Evolutionary conservation across 1,284 basidiomycete species (phyloP).

Genomic region (Sanghuangporus sanghuang): DNA sequence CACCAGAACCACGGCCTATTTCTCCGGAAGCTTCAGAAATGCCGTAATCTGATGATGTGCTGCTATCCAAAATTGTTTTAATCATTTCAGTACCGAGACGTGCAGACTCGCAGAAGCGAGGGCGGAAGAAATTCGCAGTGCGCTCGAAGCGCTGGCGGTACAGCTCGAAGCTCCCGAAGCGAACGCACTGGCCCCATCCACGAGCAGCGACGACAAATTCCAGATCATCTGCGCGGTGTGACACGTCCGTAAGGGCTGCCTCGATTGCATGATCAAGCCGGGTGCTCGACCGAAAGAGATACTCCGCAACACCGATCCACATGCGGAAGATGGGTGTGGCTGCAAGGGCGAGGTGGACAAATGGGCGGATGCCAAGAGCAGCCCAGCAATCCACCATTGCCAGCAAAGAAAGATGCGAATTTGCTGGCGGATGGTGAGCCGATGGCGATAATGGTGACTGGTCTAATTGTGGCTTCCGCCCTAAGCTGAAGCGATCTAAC

Average conservation of each 20-base stretch:
- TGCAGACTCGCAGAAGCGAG: constrained; percentile 83
- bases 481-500: constrained; percentile 86
- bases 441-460: constrained; percentile 16
- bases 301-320: constrained; percentile 97
- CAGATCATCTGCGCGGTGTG: constrained; percentile 85
- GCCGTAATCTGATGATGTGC: neutral
- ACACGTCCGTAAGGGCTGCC: constrained; percentile 75
- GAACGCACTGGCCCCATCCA: constrained; percentile 96
- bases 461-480: constrained; percentile 35
- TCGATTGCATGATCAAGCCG: constrained; percentile 69
- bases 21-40: neutral
- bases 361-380: constrained; percentile 82
- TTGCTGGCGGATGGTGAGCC: constrained; percentile 37
- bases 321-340: constrained; percentile 95
- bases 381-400: constrained; percentile 99
- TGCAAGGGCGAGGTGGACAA: constrained; percentile 87
- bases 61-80: constrained; percentile 71
- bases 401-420: constrained; percentile 93
- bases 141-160: constrained; percentile 81
- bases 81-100: constrained; percentile 88
- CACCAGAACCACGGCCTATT: neutral
- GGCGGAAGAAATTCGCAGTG: constrained; percentile 82
- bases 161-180: constrained; percentile 88
- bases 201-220: constrained; percentile 93
- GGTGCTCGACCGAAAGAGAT: constrained; percentile 73